phyloP scores from a whole-genome alignment of 768 basidiomycete genomes.

The Trametes maxima region DNA sequence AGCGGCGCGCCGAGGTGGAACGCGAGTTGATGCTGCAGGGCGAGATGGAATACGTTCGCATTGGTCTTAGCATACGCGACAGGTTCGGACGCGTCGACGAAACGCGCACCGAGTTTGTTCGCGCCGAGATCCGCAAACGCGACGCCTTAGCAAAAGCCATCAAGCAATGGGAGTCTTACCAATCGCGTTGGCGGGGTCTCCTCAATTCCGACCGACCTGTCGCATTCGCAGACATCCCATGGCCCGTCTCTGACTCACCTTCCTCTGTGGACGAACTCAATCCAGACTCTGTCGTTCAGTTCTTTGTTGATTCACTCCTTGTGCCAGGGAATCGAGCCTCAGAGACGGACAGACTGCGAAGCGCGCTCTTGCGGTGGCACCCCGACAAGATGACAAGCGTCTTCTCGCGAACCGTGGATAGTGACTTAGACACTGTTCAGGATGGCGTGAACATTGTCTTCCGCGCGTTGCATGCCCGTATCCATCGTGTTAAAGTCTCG shows the following conservation, averaged over 20 bases:
- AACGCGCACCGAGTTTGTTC: slow-evolving; percentile 50
- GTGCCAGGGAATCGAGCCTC: slow-evolving; percentile 46
- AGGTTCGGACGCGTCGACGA: slow-evolving; percentile 50
- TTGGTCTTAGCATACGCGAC: slow-evolving; percentile 58
- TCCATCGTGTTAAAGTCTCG: not conserved
- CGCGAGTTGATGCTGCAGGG: slow-evolving; percentile 47
- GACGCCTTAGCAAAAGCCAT: slow-evolving; percentile 43
- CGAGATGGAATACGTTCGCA: slow-evolving; percentile 63
- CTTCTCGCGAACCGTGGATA: slow-evolving; percentile 44
- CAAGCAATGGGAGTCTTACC: slow-evolving; percentile 56
- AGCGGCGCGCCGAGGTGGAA: slow-evolving; percentile 35
- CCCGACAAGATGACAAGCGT: slow-evolving; percentile 61
- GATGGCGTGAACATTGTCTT: slow-evolving; percentile 52
- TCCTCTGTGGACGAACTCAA: slow-evolving; percentile 39
- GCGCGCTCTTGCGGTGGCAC: slow-evolving; percentile 67
- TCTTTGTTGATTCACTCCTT: slow-evolving; percentile 49
- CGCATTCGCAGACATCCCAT: slow-evolving; percentile 61
- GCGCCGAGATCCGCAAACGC: slow-evolving; percentile 48
- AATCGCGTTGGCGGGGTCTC: slow-evolving; percentile 51
- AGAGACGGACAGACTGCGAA: slow-evolving; percentile 55
- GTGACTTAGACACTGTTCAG: slow-evolving; percentile 47
- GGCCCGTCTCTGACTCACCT: slow-evolving; percentile 49
- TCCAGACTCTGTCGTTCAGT: slow-evolving; percentile 45
- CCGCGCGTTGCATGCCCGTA: slow-evolving; percentile 10
- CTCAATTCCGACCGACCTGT: slow-evolving; percentile 30